Evolutionary conservation across 2,329 filamentous ascomycete species (phyloP).

Genomic region (Xylaria hypoxylon): DNA sequence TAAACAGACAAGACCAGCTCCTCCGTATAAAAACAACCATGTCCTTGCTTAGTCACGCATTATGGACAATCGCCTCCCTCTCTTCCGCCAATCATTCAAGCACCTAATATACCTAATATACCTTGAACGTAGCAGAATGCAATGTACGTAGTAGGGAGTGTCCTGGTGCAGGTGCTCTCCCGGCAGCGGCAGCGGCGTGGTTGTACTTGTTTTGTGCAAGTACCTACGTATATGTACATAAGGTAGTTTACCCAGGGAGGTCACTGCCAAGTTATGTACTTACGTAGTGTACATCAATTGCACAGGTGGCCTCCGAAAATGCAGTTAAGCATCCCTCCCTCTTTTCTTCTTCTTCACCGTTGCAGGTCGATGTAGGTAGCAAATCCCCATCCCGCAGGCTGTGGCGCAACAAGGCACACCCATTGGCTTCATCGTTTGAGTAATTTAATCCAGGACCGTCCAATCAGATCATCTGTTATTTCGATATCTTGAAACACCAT

Average conservation of each 20-base stretch:
- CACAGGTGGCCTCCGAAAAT: constrained; percentile 9
- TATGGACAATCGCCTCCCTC: neutral
- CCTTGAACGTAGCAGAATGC: no score
- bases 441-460: constrained; percentile 17
- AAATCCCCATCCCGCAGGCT: constrained; percentile 17
- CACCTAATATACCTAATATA: neutral
- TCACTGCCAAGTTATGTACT: neutral
- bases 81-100: neutral
- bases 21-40: no score
- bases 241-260: neutral
- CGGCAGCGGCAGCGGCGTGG: constrained; percentile 2
- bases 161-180: constrained; percentile 3
- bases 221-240: neutral
- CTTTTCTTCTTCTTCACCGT: constrained; percentile 30
- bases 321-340: constrained; percentile 27
- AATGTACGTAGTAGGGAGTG: no score
- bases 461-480: constrained; percentile 31
- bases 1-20: neutral
- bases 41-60: neutral
- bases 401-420: constrained; percentile 18
- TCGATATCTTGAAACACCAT: constrained; percentile 34
- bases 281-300: neutral
- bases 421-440: constrained; percentile 26
- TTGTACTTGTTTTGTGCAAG: neutral
- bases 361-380: constrained; percentile 28